Conservation (phyloP, 2,329 filamentous ascomycete genomes). For the Sarocladium brachiariae region DNA sequence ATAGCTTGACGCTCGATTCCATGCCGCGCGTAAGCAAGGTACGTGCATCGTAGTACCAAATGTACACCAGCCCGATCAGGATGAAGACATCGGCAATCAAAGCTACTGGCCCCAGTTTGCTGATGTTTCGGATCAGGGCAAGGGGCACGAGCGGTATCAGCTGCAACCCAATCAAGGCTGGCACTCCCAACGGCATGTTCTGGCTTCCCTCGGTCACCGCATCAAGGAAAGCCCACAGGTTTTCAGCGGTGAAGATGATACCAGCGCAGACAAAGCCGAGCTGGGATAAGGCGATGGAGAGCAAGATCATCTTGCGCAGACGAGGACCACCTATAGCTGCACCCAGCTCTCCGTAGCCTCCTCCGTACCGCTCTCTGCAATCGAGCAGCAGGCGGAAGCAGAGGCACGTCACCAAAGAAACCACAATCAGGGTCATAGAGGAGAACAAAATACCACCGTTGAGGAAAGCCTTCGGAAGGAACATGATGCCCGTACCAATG, state of each 20-base stretch:
- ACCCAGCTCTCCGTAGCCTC: slow-evolving; percentile 70
- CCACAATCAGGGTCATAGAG: slow-evolving; percentile 56
- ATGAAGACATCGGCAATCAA: slow-evolving; percentile 68
- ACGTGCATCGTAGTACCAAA: slow-evolving; percentile 64
- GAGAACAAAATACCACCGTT: slow-evolving; percentile 75
- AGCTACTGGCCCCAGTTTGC: slow-evolving; percentile 63
- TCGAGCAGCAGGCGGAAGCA: slow-evolving; percentile 67
- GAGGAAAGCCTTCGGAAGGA: slow-evolving; percentile 70
- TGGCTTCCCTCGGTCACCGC: slow-evolving; percentile 47
- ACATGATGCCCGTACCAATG: slow-evolving; percentile 76
- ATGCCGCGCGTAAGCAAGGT: slow-evolving; percentile 49
- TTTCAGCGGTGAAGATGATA: slow-evolving; percentile 72
- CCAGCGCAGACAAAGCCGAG: slow-evolving; percentile 73
- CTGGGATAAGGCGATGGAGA: slow-evolving; percentile 66
- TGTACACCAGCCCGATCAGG: slow-evolving; percentile 62
- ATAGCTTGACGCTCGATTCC: slow-evolving; percentile 54
- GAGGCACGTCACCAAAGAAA: slow-evolving; percentile 60
- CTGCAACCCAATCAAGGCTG: slow-evolving; percentile 58
- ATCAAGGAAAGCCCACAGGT: slow-evolving; percentile 58
- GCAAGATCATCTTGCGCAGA: slow-evolving; percentile 60
- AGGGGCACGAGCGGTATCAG: slow-evolving; percentile 59
- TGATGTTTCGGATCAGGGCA: slow-evolving; percentile 66
- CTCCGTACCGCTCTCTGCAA: slow-evolving; percentile 57
- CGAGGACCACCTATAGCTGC: slow-evolving; percentile 55
- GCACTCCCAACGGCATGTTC: slow-evolving; percentile 44